Evolutionary conservation across 495 filamentous ascomycete species (phyloP), one percentile per base, ranked within the genome.

Genomic region (Zalerion maritima): DNA sequence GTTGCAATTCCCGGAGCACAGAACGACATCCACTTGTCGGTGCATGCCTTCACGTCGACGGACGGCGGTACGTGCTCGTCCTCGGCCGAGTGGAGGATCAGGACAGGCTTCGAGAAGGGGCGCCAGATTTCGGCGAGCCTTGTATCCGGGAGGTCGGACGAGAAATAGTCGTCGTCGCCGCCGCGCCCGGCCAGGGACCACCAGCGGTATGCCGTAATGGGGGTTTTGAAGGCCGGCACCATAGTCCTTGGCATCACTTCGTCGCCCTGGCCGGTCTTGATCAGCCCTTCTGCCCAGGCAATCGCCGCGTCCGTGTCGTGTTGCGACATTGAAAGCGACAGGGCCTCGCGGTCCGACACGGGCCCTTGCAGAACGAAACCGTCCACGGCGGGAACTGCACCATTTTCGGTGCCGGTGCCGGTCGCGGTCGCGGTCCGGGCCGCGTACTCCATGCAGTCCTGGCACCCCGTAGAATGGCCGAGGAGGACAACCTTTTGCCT

Each of bases 121-220:
- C 79, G 52, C 66, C 89, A 94, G 15, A 66, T 80, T 24, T 54
- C 41, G 24, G 36, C 29, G 24, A 85, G 50, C 30, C 62, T 50
- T 27, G 67, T 51, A 26, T 81, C 74, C 0, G 50, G 46, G 25
- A 92, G 54, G 48, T 87, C 81, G 5, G 78, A 78, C 34, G 76
- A 81, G 55, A 94, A 97, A 38, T 79, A 78, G 49, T 96, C 89
- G 52, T 97, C 87, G 26, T 76, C 75, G 8, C 81, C 77, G 36
- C 50, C 71, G 42, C n/a, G 62, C 57, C 61, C 73, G 5, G 62
- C 65, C 14, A 94, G 59, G 32, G 71, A 70, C 16, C 71, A 46
- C 64, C 79, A 86, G 34, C 87, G 47, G 24, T 62, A 53, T 1
- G 81, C 81, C 10, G 73, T 71, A 6, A 86, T 53, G 2, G 77